These are phyloP conservation scores for Geotrichum australiense DNA, from an alignment of 1,139 yeast genomes.

Conservation along the genomic window DNA sequence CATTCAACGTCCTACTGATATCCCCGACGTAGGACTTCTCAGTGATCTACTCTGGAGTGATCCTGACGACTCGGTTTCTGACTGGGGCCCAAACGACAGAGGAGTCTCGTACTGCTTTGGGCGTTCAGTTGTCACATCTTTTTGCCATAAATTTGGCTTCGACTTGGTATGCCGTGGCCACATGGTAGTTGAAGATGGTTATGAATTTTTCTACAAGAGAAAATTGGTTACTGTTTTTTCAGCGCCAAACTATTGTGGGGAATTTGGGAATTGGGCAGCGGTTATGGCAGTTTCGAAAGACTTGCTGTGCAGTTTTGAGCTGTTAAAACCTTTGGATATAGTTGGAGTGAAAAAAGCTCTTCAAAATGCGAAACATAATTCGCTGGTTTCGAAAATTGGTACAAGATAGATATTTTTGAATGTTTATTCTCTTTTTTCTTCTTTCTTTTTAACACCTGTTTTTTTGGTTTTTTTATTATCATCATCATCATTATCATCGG, in stretches of 20 bases:
- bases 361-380: conserved; percentile 12
- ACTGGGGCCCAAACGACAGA: conserved; percentile 79
- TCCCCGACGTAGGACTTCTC: conserved; percentile 74
- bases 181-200: conserved; percentile 92
- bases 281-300: conserved; percentile 77
- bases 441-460: too few species aligned
- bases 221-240: conserved; percentile 76
- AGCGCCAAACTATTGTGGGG: conserved; percentile 91
- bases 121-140: conserved; percentile 61
- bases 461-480: not conserved
- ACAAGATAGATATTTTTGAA: conserved; percentile 1
- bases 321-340: conserved; percentile 52
- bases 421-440: not conserved
- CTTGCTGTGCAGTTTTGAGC: conserved; percentile 74
- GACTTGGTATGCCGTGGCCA: conserved; percentile 82
- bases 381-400: conserved; percentile 14
- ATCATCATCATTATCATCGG: not conserved
- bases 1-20: conserved; percentile 76
- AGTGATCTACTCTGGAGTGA: conserved; percentile 87
- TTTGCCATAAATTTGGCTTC: conserved; percentile 62
- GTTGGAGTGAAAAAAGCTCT: conserved; percentile 16
- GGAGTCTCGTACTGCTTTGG: conserved; percentile 85
- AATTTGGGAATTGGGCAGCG: conserved; percentile 86
- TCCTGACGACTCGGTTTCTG: conserved; percentile 59
- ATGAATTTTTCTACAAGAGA: conserved; percentile 73